Evolutionary conservation across 805 yeast species (phyloP).

Genomic region (Komagataella kurtzmanii): DNA sequence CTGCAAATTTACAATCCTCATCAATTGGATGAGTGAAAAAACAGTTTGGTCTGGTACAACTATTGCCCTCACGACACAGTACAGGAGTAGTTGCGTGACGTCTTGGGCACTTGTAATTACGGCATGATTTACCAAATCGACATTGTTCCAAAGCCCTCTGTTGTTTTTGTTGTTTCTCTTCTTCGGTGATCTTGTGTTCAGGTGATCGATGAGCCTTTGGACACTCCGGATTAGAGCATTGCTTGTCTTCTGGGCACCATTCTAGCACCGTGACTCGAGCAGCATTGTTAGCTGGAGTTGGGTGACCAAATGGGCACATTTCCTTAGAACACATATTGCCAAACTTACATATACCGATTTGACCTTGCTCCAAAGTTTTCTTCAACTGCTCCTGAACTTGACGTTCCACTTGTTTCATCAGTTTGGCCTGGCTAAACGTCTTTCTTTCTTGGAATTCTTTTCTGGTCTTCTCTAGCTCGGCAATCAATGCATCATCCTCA

Average conservation of each 20-base stretch:
- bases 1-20: constrained; percentile 72
- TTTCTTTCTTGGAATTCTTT: constrained; percentile 6
- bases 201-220: constrained; percentile 78
- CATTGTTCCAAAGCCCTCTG: constrained; percentile 68
- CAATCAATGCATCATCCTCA: constrained; percentile 65
- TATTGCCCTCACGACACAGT: constrained; percentile 71
- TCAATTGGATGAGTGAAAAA: constrained; percentile 69
- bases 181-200: constrained; percentile 20
- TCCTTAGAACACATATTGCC: constrained; percentile 67
- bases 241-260: constrained; percentile 67
- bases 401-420: constrained; percentile 19
- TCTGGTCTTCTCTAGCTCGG: constrained; percentile 51
- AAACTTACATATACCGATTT: constrained; percentile 56
- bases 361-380: constrained; percentile 2
- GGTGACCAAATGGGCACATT: constrained; percentile 81
- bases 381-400: constrained; percentile 20
- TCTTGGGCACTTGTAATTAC: constrained; percentile 65
- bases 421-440: constrained; percentile 19
- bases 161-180: constrained; percentile 12
- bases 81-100: constrained; percentile 71
- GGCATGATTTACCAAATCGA: constrained; percentile 65
- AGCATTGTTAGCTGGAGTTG: constrained; percentile 71
- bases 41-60: constrained; percentile 73
- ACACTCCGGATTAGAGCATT: constrained; percentile 51
- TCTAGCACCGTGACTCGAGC: constrained; percentile 54